Conservation (phyloP, 2,329 filamentous ascomycete genomes). For the Akanthomyces muscarius region DNA sequence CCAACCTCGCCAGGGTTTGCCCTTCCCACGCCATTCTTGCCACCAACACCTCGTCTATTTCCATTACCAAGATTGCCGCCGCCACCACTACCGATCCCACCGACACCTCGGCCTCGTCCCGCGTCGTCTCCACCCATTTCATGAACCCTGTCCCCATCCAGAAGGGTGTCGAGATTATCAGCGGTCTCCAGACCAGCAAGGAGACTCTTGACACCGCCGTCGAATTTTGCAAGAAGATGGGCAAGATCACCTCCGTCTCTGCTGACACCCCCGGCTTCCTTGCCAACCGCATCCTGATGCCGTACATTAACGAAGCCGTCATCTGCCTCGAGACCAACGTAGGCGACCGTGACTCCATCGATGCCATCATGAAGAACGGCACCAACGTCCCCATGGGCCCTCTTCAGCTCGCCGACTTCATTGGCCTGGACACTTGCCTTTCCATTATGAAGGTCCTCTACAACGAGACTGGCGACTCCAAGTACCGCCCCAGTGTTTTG, state of each 20-base stretch:
- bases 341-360: constrained; percentile 84
- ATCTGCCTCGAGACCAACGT: constrained; percentile 94
- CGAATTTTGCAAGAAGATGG: constrained; percentile 85
- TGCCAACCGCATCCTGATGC: constrained; percentile 96
- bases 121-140: constrained; percentile 94
- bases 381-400: constrained; percentile 99
- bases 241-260: constrained; percentile 83
- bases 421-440: constrained; percentile 91
- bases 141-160: constrained; percentile 99
- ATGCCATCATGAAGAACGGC: constrained; percentile 98
- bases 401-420: constrained; percentile 90
- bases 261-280: constrained; percentile 91
- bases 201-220: constrained; percentile 78
- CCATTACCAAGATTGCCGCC: constrained; percentile 92
- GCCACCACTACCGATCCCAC: constrained; percentile 74
- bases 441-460: constrained; percentile 96
- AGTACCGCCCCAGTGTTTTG: constrained; percentile 86
- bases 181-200: constrained; percentile 83
- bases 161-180: constrained; percentile 97
- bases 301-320: constrained; percentile 97
- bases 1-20: constrained; percentile 74
- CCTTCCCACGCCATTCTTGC: constrained; percentile 84
- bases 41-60: constrained; percentile 98
- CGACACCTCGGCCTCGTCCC: constrained; percentile 75
- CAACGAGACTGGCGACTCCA: constrained; percentile 87